These are phyloP conservation scores for Boletus huronensis DNA, from an alignment of 768 basidiomycete species.

Conservation along the genomic window DNA sequence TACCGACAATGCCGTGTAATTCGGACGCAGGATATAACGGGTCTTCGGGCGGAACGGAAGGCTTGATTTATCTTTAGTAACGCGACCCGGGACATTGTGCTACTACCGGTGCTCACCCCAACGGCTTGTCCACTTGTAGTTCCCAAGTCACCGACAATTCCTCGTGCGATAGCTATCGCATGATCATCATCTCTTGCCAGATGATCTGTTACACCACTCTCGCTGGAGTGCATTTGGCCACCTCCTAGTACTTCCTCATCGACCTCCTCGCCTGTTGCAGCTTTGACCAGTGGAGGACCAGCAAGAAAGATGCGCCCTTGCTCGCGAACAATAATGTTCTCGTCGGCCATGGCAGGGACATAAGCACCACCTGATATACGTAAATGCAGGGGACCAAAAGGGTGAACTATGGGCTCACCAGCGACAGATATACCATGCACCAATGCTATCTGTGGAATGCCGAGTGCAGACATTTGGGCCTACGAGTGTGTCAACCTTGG, in stretches of 20 bases:
- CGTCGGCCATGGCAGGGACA: constrained; percentile 95
- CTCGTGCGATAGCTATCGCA: constrained; percentile 75
- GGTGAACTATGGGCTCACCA: constrained; percentile 36
- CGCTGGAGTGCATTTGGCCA: constrained; percentile 86
- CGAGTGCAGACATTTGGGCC: constrained; percentile 91
- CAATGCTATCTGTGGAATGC: constrained; percentile 87
- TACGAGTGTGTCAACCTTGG: constrained; percentile 30
- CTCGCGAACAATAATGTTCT: constrained; percentile 85
- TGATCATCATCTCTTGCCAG: constrained; percentile 83
- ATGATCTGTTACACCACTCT: constrained; percentile 89
- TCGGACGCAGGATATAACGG: constrained; percentile 81
- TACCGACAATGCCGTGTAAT: constrained; percentile 87
- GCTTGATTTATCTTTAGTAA: constrained; percentile 38
- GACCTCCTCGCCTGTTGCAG: constrained; percentile 89
- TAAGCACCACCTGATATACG: constrained; percentile 71
- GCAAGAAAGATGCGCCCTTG: constrained; percentile 94
- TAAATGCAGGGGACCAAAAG: constrained; percentile 2
- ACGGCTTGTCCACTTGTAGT: constrained; percentile 48
- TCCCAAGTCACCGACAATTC: constrained; percentile 76
- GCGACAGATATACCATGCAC: constrained; percentile 96
- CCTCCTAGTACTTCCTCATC: constrained; percentile 92
- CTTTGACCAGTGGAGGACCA: constrained; percentile 91
- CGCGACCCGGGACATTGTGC: not conserved
- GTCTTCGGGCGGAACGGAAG: constrained; percentile 55
- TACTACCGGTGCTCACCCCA: constrained; percentile 42